A percentile compares a stretch with the other conserved stretches of the same genome.
phyloP scores from a whole-genome alignment of 2,329 filamentous ascomycete species.

The Penicillium sp. region DNA sequence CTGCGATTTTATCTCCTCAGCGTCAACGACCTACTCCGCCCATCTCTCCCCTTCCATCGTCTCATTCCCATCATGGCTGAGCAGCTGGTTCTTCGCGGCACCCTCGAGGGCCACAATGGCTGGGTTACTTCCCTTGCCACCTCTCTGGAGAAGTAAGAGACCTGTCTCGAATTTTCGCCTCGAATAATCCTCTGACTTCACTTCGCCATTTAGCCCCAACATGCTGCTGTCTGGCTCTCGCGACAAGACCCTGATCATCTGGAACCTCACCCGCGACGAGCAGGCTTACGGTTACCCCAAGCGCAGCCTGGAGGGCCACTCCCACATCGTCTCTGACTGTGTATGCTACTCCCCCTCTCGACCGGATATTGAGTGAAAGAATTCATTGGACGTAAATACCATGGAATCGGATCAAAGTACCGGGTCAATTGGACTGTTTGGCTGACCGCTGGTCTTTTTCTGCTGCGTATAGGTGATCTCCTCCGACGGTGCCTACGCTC shows the following conservation, averaged over 20 bases:
- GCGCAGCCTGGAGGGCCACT: constrained; percentile 97
- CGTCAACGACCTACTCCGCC: constrained; percentile 42
- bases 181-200: constrained; percentile 36
- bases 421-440: constrained; percentile 16
- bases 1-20: constrained; percentile 39
- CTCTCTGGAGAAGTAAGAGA: constrained; percentile 90
- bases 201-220: constrained; percentile 66
- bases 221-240: constrained; percentile 97
- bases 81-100: constrained; percentile 93
- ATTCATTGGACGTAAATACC: constrained; percentile 12
- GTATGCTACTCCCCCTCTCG: constrained; percentile 58
- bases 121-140: constrained; percentile 99
- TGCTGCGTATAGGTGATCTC: constrained; percentile 74
- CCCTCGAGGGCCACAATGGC: constrained; percentile 98
- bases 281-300: constrained; percentile 98
- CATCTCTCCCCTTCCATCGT: constrained; percentile 39
- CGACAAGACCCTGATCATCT: constrained; percentile 99
- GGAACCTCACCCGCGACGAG: constrained; percentile 99
- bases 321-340: constrained; percentile 99
- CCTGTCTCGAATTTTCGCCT: constrained; percentile 18
- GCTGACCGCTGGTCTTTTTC: constrained; percentile 28
- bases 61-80: constrained; percentile 66
- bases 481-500: constrained; percentile 97
- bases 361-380: constrained; percentile 2
- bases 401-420: constrained; percentile 5